These are phyloP conservation scores for Sordariomycetes sp. DNA, from an alignment of 2,329 filamentous ascomycete species.

Conservation along the genomic window DNA sequence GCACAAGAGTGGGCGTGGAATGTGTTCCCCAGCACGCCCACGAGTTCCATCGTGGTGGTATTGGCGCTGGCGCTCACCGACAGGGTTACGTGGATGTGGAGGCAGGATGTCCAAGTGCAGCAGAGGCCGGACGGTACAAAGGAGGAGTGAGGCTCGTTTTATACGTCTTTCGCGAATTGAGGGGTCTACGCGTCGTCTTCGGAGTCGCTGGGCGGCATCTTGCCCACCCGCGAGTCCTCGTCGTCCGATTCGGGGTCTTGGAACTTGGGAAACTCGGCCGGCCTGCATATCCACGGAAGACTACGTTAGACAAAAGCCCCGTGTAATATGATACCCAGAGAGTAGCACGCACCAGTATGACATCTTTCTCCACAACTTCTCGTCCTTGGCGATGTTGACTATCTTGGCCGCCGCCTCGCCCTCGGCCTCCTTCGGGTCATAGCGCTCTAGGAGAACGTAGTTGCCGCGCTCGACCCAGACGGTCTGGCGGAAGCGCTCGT, in stretches of 20 bases:
- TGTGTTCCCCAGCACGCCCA: constrained; percentile 66
- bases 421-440: constrained; percentile 20
- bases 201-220: constrained; percentile 73
- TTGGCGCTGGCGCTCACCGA: constrained; percentile 54
- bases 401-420: constrained; percentile 70
- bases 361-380: constrained; percentile 85
- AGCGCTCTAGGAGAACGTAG: constrained; percentile 71
- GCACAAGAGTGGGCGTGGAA: constrained; percentile 93
- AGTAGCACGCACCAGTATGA: constrained; percentile 59
- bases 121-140: constrained; percentile 15
- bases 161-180: neutral
- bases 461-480: constrained; percentile 89
- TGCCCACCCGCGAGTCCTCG: constrained; percentile 70
- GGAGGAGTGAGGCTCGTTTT: constrained; percentile 13
- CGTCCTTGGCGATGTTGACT: constrained; percentile 82
- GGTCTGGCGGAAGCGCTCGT: constrained; percentile 75
- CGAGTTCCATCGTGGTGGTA: constrained; percentile 55
- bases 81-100: constrained; percentile 5
- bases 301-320: constrained; percentile 4
- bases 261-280: constrained; percentile 58
- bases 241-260: constrained; percentile 30
- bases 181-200: constrained; percentile 47
- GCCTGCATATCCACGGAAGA: constrained; percentile 40
- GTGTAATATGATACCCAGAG: neutral
- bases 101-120: constrained; percentile 5